phyloP scores from a whole-genome alignment of 192 early-diverging fungal species.

The Paraglomus brasilianum region DNA sequence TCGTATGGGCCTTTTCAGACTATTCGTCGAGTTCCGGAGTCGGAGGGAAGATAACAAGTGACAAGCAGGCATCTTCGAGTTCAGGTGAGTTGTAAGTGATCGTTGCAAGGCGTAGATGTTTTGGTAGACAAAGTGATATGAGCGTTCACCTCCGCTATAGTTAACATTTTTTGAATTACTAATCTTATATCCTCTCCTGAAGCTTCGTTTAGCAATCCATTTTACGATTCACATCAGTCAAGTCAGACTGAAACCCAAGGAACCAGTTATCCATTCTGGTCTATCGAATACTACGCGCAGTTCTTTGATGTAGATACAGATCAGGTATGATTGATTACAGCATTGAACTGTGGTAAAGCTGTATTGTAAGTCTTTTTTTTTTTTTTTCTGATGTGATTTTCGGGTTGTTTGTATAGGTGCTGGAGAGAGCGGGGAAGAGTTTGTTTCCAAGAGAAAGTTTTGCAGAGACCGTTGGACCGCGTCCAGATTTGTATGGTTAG shows the following conservation, averaged over 20 bases:
- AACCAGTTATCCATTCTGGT: conserved; percentile 71
- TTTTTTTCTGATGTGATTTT: not conserved
- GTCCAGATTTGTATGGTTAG: conserved; percentile 93
- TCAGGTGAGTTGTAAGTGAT: not conserved
- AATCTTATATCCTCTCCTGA: not conserved
- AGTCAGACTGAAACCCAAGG: conserved; percentile 26
- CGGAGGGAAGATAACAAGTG: conserved; percentile 30
- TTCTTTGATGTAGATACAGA: conserved; percentile 93
- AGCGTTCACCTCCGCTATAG: not conserved
- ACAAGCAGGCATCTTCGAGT: conserved; percentile 15
- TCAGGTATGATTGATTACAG: conserved; percentile 51
- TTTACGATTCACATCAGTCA: conserved; percentile 37
- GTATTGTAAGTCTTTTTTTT: not conserved
- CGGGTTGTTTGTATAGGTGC: conserved; percentile 48
- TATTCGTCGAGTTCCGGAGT: conserved; percentile 29
- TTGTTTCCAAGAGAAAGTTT: conserved; percentile 77
- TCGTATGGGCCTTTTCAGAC: not conserved
- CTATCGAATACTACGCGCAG: conserved; percentile 82
- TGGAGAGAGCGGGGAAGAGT: conserved; percentile 68
- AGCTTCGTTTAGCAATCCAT: conserved; percentile 17
- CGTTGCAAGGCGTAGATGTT: too few species aligned
- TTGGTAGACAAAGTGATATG: too few species aligned
- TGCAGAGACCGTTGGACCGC: conserved; percentile 70
- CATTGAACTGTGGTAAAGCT: not conserved
- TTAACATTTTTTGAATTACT: not conserved